These are phyloP conservation scores for Pythium guiyangense DNA, from an alignment of 352 stramenopile genomes.

Conservation along the genomic window DNA sequence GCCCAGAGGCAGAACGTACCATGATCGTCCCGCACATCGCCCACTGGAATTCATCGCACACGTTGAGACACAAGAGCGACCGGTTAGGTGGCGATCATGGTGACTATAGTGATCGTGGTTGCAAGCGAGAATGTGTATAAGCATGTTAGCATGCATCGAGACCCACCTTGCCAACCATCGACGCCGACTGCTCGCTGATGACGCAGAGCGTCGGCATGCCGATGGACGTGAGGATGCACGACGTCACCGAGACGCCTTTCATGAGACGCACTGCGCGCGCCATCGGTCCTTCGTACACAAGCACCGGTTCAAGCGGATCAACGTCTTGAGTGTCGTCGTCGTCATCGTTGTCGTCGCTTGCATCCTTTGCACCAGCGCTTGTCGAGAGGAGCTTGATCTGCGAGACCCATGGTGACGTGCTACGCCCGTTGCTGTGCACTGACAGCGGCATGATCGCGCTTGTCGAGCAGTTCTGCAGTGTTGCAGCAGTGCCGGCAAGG, in stretches of 20 bases:
- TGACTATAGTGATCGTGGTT: background rate
- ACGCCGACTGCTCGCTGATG: constrained; percentile 69
- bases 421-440: background rate
- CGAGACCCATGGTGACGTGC: background rate
- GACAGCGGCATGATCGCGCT: too few relatives aligned
- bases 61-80: background rate
- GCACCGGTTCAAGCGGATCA: constrained; percentile 8
- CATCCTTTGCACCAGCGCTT: background rate
- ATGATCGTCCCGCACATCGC: constrained; percentile 88
- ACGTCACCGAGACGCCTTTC: constrained; percentile 85
- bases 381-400: constrained; percentile 9
- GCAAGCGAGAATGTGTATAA: background rate
- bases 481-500: background rate
- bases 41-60: constrained; percentile 31
- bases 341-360: background rate
- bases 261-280: constrained; percentile 73
- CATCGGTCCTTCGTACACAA: constrained; percentile 73
- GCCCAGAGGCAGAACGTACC: constrained; percentile 18
- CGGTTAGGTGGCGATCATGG: too few relatives aligned
- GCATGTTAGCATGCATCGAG: background rate
- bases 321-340: constrained; percentile 1
- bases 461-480: background rate
- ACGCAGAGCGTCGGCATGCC: constrained; percentile 76
- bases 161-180: constrained; percentile 61
- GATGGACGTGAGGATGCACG: constrained; percentile 71